Conservation (phyloP, 1,284 basidiomycete genomes). For the Tremellales sp. region DNA sequence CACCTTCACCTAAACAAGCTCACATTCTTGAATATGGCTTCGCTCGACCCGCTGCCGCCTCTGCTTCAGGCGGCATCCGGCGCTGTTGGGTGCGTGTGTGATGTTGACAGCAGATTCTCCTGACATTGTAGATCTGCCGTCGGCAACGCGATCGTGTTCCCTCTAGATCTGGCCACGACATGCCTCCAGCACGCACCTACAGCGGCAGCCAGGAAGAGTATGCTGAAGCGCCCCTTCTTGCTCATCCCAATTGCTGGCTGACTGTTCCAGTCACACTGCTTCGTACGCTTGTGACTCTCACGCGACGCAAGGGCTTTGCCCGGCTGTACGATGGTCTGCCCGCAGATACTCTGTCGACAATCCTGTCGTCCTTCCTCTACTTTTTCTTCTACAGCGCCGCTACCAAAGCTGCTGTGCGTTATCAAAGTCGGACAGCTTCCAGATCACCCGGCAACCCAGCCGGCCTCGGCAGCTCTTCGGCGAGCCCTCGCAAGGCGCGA, state of each 20-base stretch:
- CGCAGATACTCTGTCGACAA: constrained; percentile 49
- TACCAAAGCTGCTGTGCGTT: constrained; percentile 10
- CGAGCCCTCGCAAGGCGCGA: no score
- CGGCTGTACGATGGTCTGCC: constrained; percentile 44
- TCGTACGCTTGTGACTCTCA: constrained; percentile 19
- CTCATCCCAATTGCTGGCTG: constrained; percentile 3
- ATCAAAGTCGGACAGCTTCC: not conserved
- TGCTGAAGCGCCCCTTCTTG: not conserved
- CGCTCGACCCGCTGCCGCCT: constrained; percentile 35
- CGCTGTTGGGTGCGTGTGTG: constrained; percentile 40
- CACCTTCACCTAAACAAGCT: no score
- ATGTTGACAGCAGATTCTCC: not conserved
- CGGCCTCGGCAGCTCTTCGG: not conserved
- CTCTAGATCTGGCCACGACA: constrained; percentile 51
- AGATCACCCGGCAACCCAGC: not conserved
- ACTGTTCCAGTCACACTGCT: constrained; percentile 20
- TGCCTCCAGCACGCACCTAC: constrained; percentile 32
- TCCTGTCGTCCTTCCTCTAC: constrained; percentile 47
- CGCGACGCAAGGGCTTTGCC: constrained; percentile 21
- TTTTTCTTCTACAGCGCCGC: constrained; percentile 43
- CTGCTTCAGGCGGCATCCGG: constrained; percentile 50
- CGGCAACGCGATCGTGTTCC: constrained; percentile 51
- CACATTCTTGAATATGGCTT: no score
- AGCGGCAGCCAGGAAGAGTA: constrained; percentile 15
- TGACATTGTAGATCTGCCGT: constrained; percentile 36